Evolutionary conservation across 768 basidiomycete genomes (phyloP), one percentile per base, ranked within the genome.

Genomic region (Neoboletus brunneissimus): DNA sequence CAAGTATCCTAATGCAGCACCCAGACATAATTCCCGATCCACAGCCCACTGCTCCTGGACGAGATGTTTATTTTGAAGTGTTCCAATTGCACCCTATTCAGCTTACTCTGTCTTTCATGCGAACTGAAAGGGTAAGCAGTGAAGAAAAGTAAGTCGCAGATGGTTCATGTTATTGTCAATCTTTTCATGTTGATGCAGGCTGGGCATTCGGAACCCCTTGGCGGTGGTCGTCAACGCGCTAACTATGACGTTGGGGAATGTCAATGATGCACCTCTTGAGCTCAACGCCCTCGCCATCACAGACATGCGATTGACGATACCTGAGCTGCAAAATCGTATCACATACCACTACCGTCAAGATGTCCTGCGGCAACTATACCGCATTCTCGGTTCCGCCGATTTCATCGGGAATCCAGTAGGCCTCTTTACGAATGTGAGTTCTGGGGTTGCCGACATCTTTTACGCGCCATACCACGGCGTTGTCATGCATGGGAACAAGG

Each of bases 391-490:
- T n/a, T 98, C 95, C 6, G 97, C 95, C 0, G 96, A 98, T 73
- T 96, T 98, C 75, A 89, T 91, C 57, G 89, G 91, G 15, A 95
- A 95, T 68, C 96, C 96, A 5, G 94, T 98, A 44, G 97, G 97
- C 11, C 80, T 99, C 43, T 98, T 99, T 79, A 96, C 90, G 48
- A 98, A 98, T 67, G 94, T 99, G 67, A 96, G 93, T 67, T 97
- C 94, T 29, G 97, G 97, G 12, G 91, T 98, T 6, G 91, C 91
- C 51, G 97, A 99, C 71, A 95, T 98, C 62, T 98, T 99, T 79
- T 97, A 98, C 62, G 96, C 98, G 71, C 97, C 97, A 2, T 97
- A 95, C 78, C 88, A 94, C 55, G 95, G 95, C 34, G 90, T 95
- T 31, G 89, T 99, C 54, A 90, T 96, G 83, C 94, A 94, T 65